Base-by-base conservation (phyloP, 2,329 filamentous ascomycete species). In the Neonectria magnoliae region DNA sequence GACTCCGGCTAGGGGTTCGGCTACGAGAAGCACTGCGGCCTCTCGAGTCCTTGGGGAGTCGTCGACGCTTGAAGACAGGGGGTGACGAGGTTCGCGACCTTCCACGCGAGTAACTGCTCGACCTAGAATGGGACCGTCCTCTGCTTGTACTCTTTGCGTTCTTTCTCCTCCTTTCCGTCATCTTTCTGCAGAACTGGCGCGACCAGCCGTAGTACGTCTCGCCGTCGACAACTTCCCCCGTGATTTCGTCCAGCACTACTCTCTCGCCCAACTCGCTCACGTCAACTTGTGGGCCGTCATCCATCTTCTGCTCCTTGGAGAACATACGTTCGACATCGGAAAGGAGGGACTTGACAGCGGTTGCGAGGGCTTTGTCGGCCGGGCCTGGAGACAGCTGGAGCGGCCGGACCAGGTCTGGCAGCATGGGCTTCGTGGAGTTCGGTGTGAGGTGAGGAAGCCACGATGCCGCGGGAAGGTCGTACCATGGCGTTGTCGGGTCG, bases 121-220 rank as follows among this genome's bases (percentile, higher is more conserved):
- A 76, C 27, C 67, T 56, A 20, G 78, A 79, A 9, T 64, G 68
- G 3, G 82, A 81, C 4, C 79, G 76, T 5, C 77, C 79, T 27
- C 79, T 53, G 1, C 65, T 76, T 5, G 70, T 68, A 10, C 60
- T 63, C 41, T 64, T 66, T 16, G 57, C 56, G 2, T 25, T 52
- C 60, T 79, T 82, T 48, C 76, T 80, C 29, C 76, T 79, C 41
- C 86, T 82, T 55, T 83, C 80, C 78, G 91, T 93, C 91, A 96
- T 96, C 74, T 91, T 92, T 69, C 93, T 84, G 76, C 93, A 97
- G 71, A 97, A 96, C 1, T 83, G 82, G 42, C 87, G 86, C 5
- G 93, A 95, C 94, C 94, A 97, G 65, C 93, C 94, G 75, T 97
- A 97, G 77, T 97, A 97, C 1, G 91, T 93, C 67, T 93, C 90